A percentile compares a stretch with the other conserved stretches of the same genome.
phyloP scores from a whole-genome alignment of 176 grass and related monocot species.

The Triticum dicoccoides region DNA sequence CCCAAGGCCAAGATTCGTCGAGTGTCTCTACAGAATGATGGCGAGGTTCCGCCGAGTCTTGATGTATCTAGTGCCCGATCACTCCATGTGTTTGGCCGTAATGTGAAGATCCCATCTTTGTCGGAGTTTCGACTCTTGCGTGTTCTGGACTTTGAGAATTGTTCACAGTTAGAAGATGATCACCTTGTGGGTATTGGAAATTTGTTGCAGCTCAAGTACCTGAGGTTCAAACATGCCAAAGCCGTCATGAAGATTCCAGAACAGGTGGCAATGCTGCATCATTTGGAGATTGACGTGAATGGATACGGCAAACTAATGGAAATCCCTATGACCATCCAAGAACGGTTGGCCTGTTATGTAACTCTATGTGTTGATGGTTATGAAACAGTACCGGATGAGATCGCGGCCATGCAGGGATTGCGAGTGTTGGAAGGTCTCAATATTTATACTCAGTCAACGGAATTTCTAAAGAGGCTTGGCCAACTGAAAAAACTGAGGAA shows the following conservation, averaged over 20 bases:
- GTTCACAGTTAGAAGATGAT: not conserved
- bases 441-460: not conserved
- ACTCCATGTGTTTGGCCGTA: not conserved
- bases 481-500: not conserved
- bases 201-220: not conserved
- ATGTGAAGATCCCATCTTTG: not conserved
- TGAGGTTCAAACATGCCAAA: not conserved
- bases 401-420: not conserved
- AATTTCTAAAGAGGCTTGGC: not conserved
- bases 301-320: not conserved
- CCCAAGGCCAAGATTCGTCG: not conserved
- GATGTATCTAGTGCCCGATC: not conserved
- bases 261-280: not conserved
- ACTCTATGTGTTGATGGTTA: not conserved
- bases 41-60: not conserved
- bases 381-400: not conserved
- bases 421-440: not conserved
- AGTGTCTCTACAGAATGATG: not conserved
- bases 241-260: not conserved
- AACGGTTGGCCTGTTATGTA: not conserved
- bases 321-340: not conserved
- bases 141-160: constrained; percentile 10
- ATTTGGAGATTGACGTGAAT: constrained; percentile 7
- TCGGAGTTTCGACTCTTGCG: not conserved
- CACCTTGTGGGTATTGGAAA: not conserved